Conservation (phyloP, 2,329 filamentous ascomycete species). For the Sporothrix pallida region DNA sequence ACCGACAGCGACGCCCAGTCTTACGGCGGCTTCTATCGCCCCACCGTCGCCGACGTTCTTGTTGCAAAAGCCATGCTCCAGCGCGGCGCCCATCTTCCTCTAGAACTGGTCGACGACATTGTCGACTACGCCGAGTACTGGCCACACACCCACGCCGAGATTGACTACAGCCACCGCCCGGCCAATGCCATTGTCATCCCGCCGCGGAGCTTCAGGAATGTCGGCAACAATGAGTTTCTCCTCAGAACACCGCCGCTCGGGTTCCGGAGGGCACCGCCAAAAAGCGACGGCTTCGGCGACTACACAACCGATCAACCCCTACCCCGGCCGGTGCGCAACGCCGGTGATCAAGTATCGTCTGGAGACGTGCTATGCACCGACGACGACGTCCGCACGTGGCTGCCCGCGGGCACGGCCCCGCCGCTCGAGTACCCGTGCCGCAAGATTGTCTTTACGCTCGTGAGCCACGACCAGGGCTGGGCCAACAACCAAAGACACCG, state of each 20-base stretch:
- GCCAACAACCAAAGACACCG: constrained; percentile 44
- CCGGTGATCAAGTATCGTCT: not conserved
- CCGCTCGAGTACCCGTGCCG: constrained; percentile 57
- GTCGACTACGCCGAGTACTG: constrained; percentile 68
- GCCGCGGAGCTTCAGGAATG: constrained; percentile 39
- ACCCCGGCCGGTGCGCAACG: not conserved
- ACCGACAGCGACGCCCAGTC: not conserved
- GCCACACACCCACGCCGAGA: constrained; percentile 54
- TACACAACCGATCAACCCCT: not conserved
- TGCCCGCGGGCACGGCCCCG: constrained; percentile 43
- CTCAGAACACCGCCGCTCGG: constrained; percentile 52
- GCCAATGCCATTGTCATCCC: not conserved
- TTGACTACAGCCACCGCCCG: constrained; percentile 40
- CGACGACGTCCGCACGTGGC: constrained; percentile 21
- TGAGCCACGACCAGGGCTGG: constrained; percentile 66
- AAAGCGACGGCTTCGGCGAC: fast-evolving
- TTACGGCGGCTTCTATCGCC: constrained; percentile 39
- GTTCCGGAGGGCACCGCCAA: constrained; percentile 39
- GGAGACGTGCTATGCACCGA: not conserved
- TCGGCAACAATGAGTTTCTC: constrained; percentile 50
- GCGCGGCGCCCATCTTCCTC: constrained; percentile 53
- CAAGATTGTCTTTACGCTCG: constrained; percentile 66
- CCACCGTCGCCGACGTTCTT: constrained; percentile 56
- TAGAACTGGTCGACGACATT: constrained; percentile 61
- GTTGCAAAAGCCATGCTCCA: constrained; percentile 56